phyloP scores from a whole-genome alignment of 306 rosid species.

The Casuarina equisetifolia region DNA sequence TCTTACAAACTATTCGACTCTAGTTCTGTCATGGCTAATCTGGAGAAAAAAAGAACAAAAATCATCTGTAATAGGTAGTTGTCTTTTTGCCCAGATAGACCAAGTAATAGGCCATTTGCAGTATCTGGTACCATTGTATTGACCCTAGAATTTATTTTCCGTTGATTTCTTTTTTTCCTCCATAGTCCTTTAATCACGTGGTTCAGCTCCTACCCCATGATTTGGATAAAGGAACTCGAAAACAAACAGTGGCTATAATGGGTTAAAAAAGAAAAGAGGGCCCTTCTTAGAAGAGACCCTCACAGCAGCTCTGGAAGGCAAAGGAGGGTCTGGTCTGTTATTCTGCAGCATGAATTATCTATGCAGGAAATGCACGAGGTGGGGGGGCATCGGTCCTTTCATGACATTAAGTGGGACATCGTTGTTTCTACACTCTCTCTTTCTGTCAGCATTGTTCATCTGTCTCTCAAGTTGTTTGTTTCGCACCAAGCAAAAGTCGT shows the following conservation, averaged over 20 bases:
- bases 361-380: conserved; percentile 38
- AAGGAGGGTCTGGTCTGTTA: conserved; percentile 24
- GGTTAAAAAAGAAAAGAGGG: neutral
- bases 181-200: neutral
- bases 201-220: conserved; percentile 2
- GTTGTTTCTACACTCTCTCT: neutral
- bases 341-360: neutral
- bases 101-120: neutral
- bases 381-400: conserved; percentile 22
- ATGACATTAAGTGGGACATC: conserved; percentile 20
- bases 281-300: neutral
- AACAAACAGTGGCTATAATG: neutral
- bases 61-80: neutral
- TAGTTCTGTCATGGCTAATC: neutral
- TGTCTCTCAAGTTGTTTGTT: neutral
- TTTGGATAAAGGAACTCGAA: conserved; percentile 11
- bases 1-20: too few relatives aligned
- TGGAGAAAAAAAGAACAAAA: neutral
- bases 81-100: neutral
- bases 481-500: neutral
- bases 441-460: neutral
- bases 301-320: conserved; percentile 13
- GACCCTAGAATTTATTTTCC: neutral
- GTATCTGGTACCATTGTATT: neutral
- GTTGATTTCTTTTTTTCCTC: neutral